Conservation (phyloP, 768 basidiomycete genomes). For the Lactarius sanguifluus region DNA sequence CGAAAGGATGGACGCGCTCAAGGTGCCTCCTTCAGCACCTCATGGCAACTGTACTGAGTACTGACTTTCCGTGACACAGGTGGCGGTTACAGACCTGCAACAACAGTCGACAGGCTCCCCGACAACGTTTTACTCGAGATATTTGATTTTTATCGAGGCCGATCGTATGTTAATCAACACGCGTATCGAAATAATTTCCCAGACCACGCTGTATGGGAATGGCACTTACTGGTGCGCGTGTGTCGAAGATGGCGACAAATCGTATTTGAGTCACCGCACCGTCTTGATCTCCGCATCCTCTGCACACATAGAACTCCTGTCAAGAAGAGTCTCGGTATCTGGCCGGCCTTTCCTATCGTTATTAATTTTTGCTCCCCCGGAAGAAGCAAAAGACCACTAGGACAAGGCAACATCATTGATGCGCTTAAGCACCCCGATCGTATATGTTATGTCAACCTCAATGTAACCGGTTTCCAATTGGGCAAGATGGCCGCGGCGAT, state of each 20-base stretch:
- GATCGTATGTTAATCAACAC: accelerated
- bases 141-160: neutral
- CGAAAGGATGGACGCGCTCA: too few relatives aligned
- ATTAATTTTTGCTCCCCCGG: neutral
- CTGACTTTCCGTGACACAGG: neutral
- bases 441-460: neutral
- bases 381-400: too few relatives aligned
- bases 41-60: neutral
- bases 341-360: neutral
- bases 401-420: neutral
- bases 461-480: neutral
- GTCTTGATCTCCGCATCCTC: neutral
- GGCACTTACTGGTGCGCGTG: neutral
- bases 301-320: neutral
- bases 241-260: neutral
- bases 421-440: neutral
- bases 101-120: neutral
- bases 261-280: neutral
- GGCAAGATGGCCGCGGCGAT: neutral
- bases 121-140: neutral
- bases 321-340: neutral
- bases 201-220: neutral
- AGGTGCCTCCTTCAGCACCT: neutral
- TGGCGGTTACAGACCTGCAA: neutral
- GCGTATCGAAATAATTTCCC: too few relatives aligned